Evolutionary conservation across 176 grass and related monocot species (phyloP).

Genomic region (Saccharum spontaneum): DNA sequence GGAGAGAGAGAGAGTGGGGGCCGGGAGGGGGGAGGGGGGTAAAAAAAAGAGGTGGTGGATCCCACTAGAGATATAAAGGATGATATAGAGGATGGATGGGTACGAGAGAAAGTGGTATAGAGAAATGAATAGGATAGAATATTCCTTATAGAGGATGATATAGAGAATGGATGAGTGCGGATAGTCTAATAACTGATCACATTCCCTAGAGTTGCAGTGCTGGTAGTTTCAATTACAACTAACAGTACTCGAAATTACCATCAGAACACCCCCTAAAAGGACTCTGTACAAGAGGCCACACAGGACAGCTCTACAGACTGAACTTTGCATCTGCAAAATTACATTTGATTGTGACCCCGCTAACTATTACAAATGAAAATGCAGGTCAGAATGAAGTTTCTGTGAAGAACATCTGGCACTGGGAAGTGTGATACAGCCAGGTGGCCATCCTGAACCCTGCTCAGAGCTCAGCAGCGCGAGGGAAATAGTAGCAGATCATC

Average conservation of each 20-base stretch:
- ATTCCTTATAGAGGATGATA: no score
- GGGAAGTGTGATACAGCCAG: not conserved
- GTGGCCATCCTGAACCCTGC: not conserved
- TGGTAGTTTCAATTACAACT: not conserved
- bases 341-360: not conserved
- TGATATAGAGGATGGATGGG: no score
- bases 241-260: not conserved
- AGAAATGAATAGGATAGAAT: no score
- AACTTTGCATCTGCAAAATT: not conserved
- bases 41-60: no score
- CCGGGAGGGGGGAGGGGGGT: no score
- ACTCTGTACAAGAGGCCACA: not conserved
- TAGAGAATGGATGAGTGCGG: no score
- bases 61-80: no score
- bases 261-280: not conserved
- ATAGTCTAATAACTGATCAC: not conserved
- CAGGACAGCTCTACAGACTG: not conserved
- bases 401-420: not conserved
- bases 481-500: not conserved
- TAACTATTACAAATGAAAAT: not conserved
- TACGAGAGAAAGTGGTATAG: no score
- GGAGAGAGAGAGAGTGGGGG: no score
- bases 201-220: not conserved
- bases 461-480: not conserved
- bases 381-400: not conserved